Base-by-base conservation (phyloP, 371 early-diverging fungal genomes). In the Vairimorpha necatrix region DNA sequence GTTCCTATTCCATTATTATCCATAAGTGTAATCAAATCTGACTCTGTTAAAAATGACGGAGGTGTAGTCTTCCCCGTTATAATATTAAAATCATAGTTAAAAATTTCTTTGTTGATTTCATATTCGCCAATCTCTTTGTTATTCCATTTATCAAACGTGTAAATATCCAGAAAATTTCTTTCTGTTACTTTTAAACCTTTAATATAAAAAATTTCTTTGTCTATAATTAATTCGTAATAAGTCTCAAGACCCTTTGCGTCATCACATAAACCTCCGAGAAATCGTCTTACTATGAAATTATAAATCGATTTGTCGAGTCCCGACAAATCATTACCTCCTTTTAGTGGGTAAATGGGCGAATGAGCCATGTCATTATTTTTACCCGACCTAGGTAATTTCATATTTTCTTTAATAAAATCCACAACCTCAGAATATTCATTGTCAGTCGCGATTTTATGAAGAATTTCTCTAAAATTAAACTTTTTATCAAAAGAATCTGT, bases 1-100 rank as follows among this genome's bases (percentile, higher is more conserved):
- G 99, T 99, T 2, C 98, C 99, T 54, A 99, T 98, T 30, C 95
- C 95, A 78, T 93, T 90, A 83, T 91, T 90, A 83, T 97, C 95
- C 98, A 99, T 98, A 38, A 92, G 80, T 0, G 87, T 85, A 80
- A 99, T 95, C 39, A 99, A 87, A 18, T 97, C 97, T 7, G 91
- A 87, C 77, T 96, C 96, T 0, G 91, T 91, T 46, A 99, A 86
- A 47, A 90, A 85, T 7, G 85, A 83, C 0, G 98, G 99, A 6
- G 90, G 84, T 0, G 87, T 85, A 0, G 99, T 97, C 0, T 74
- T 72, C 0, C 93, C 92, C 2, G 83, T 82, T 34, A 81, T 86
- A 86, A 94, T 47, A 34, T 42, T 0, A 28, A 74, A 50, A 68
- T 63, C 36, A 47, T 28, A 32, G 1, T 56, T 86, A 80, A 26